A percentile compares a stretch with the other conserved stretches of the same genome.
These are phyloP conservation scores for Coniochaeta sp. DNA, from an alignment of 2,329 filamentous ascomycete genomes.

Conservation along the genomic window DNA sequence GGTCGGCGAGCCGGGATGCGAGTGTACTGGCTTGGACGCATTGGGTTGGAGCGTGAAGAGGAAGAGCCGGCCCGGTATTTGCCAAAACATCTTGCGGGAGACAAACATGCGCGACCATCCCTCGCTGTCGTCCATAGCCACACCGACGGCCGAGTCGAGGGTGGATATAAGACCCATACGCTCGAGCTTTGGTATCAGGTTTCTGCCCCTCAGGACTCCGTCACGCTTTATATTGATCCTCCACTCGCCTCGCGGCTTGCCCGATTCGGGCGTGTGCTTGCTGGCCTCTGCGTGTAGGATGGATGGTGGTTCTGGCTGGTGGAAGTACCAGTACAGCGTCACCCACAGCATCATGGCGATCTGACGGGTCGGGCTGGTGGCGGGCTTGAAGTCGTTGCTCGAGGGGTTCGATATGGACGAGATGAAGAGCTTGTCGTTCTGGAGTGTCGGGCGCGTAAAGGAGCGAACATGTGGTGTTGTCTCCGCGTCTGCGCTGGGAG, in stretches of 20 bases:
- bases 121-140: conserved; percentile 52
- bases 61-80: conserved; percentile 79
- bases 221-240: conserved; percentile 75
- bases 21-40: conserved; percentile 24
- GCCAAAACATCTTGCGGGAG: conserved; percentile 79
- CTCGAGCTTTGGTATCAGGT: conserved; percentile 84
- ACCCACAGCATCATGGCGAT: conserved; percentile 97
- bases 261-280: conserved; percentile 57
- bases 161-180: conserved; percentile 81
- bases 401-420: conserved; percentile 85
- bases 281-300: conserved; percentile 57
- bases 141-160: conserved; percentile 68
- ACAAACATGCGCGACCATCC: conserved; percentile 80
- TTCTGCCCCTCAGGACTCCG: conserved; percentile 78
- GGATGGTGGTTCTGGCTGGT: conserved; percentile 67
- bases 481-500: no score
- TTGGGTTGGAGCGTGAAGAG: conserved; percentile 74
- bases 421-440: conserved; percentile 79
- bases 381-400: conserved; percentile 70
- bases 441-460: conserved; percentile 67
- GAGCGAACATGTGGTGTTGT: conserved; percentile 52
- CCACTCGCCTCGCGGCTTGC: conserved; percentile 80
- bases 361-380: conserved; percentile 75
- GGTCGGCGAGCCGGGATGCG: conserved; percentile 43
- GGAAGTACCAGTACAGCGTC: conserved; percentile 95